These are phyloP conservation scores for Wickerhamiella domercqiae DNA, from an alignment of 805 yeast species.

Conservation along the genomic window DNA sequence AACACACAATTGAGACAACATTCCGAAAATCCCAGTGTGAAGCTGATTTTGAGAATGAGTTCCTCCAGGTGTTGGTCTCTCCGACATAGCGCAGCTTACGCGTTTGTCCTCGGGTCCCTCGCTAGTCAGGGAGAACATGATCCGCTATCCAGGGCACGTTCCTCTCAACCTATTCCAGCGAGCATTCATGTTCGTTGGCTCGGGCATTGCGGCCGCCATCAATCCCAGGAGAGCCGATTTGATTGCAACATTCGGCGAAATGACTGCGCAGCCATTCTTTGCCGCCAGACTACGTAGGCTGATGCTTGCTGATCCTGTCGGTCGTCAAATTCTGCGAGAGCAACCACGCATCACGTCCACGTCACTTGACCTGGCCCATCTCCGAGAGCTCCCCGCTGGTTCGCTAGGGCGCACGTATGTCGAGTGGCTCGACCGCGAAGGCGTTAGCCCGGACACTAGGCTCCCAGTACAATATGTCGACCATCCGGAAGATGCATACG, in stretches of 20 bases:
- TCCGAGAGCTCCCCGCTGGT: constrained; percentile 45
- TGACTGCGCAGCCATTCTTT: constrained; percentile 63
- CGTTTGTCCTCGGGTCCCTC: too few species aligned
- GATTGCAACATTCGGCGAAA: constrained; percentile 51
- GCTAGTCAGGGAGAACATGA: too few species aligned
- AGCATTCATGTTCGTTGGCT: constrained; percentile 45
- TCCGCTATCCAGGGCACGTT: constrained; percentile 55
- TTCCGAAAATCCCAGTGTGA: too few species aligned
- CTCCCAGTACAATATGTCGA: constrained; percentile 77
- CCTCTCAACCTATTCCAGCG: constrained; percentile 56
- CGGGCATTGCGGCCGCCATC: constrained; percentile 56
- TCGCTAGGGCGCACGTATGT: constrained; percentile 71
- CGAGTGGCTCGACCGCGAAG: constrained; percentile 70
- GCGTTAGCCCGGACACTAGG: constrained; percentile 87
- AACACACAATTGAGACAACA: too few species aligned
- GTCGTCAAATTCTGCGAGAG: constrained; percentile 63
- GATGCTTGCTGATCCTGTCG: constrained; percentile 64
- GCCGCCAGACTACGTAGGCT: constrained; percentile 44
- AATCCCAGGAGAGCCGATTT: constrained; percentile 28
- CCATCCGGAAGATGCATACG: constrained; percentile 79
- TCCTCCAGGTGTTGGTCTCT: too few species aligned
- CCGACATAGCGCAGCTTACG: too few species aligned
- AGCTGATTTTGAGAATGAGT: too few species aligned
- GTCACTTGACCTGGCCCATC: constrained; percentile 45
- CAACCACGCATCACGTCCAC: constrained; percentile 71